A percentile compares a stretch with the other conserved stretches of the same genome.
Conservation (phyloP, 2,329 filamentous ascomycete genomes). For the Epichloe aotearoae region DNA sequence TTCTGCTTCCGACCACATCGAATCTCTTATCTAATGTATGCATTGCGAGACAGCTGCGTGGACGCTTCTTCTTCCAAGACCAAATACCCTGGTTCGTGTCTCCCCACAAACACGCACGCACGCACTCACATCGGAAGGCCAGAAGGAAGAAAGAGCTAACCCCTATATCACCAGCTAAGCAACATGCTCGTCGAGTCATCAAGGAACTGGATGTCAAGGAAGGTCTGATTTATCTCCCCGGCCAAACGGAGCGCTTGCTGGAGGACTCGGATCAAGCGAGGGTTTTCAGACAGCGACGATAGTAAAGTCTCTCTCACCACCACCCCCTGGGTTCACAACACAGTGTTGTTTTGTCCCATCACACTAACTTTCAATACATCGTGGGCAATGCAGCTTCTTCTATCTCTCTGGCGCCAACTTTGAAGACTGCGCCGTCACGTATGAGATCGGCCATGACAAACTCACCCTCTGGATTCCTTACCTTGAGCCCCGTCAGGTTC, state of each 20-base stretch:
- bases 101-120: background rate
- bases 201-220: constrained; percentile 32
- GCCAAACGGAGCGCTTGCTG: constrained; percentile 35
- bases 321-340: no score
- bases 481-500: constrained; percentile 44
- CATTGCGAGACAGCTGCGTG: constrained; percentile 17
- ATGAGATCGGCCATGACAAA: constrained; percentile 43
- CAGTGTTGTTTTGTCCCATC: background rate
- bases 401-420: constrained; percentile 44
- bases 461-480: constrained; percentile 64
- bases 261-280: constrained; percentile 47
- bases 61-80: constrained; percentile 15
- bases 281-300: constrained; percentile 43
- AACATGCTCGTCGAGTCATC: constrained; percentile 43
- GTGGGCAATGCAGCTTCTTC: constrained; percentile 34
- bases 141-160: no score
- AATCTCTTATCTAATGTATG: background rate
- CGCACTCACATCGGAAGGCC: background rate
- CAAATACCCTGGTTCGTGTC: constrained; percentile 24
- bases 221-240: constrained; percentile 44
- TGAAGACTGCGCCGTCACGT: constrained; percentile 41
- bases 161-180: constrained; percentile 29
- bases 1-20: no score
- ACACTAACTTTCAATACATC: background rate
- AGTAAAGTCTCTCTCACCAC: constrained; percentile 26